Evolutionary conservation across 2,329 filamentous ascomycete genomes (phyloP), one percentile per base, ranked within the genome.

Genomic region (Penicillium sp.): DNA sequence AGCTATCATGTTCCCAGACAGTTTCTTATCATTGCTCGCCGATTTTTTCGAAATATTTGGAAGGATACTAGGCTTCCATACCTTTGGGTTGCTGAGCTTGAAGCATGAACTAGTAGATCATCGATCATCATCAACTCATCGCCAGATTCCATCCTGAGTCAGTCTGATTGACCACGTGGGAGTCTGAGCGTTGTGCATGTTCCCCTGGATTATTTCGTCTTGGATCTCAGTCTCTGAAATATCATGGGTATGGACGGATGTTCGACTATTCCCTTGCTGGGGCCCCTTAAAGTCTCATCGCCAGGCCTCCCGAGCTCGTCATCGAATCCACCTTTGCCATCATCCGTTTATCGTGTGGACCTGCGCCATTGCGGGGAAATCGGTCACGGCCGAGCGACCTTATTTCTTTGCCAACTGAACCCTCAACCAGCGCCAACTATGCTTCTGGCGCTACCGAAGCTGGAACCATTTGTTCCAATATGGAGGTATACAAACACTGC

Each of bases 311-410:
- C 58, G 55, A 65, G 58, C 65, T 63, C 60, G 57, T 59, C 64
- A 62, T 62, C 45, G 55, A 56, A 53, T 51, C 55, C 58, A 60
- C 59, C 56, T 59, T 61, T 49, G 56, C 63, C 58, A 61, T 56
- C 44, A 49, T 40, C 35, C 61, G 63, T 47, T 30, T 61, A 58
- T 58, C 30, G 22, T 61, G 61, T 61, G 61, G 60, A 59, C 59
- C 60, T 56, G 28, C 56, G 50, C 53, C 37, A 62, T 67, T 68
- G 66, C 65, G 66, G 66, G 66, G 65, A 68, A 68, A 64, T 35
- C 45, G 38, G 47, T 53, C 56, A 59, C 61, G 38, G 33, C 61
- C 47, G 33, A 42, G 55, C 42, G 38, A 35, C 54, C 58, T 35
- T 6, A 51, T 30, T 35, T 51, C 30, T 51, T 22, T 35, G n/a